A percentile compares a stretch with the other conserved stretches of the same genome.
These are phyloP conservation scores for Volvox reticuliferus DNA, from an alignment of 139 green algal species.

Conservation along the genomic window DNA sequence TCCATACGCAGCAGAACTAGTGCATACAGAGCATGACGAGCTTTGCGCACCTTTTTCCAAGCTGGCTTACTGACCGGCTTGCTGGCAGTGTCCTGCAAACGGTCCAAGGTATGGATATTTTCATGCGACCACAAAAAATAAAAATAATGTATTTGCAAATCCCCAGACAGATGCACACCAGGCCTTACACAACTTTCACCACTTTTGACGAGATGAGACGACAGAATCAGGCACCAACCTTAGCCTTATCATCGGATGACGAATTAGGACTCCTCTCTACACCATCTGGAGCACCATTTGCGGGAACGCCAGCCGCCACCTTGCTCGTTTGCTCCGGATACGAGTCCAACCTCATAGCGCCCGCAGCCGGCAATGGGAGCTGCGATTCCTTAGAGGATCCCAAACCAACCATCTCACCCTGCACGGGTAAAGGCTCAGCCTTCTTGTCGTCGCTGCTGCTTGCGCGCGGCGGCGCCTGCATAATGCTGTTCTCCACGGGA, in stretches of 20 bases:
- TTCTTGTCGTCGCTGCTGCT: slow-evolving; percentile 8
- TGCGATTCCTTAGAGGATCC: neutral
- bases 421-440: neutral
- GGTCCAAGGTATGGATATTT: too few species aligned
- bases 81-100: slow-evolving; percentile 4
- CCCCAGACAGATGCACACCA: too few species aligned
- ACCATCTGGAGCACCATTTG: neutral
- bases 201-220: too few species aligned
- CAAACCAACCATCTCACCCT: neutral
- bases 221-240: neutral
- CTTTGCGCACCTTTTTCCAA: slow-evolving; percentile 75
- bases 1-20: neutral
- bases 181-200: too few species aligned
- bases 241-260: neutral
- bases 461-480: slow-evolving; percentile 14
- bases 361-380: neutral
- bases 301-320: neutral
- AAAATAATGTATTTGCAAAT: too few species aligned
- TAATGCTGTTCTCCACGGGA: neutral
- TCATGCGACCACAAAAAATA: too few species aligned
- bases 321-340: neutral
- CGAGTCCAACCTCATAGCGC: neutral
- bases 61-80: slow-evolving; percentile 80
- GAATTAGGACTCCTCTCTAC: neutral
- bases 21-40: neutral